Percentiles rank a stretch among this genome's conserved stretches.
Conservation (phyloP, 768 basidiomycete genomes). For the Tricholoma hemisulphureum region DNA sequence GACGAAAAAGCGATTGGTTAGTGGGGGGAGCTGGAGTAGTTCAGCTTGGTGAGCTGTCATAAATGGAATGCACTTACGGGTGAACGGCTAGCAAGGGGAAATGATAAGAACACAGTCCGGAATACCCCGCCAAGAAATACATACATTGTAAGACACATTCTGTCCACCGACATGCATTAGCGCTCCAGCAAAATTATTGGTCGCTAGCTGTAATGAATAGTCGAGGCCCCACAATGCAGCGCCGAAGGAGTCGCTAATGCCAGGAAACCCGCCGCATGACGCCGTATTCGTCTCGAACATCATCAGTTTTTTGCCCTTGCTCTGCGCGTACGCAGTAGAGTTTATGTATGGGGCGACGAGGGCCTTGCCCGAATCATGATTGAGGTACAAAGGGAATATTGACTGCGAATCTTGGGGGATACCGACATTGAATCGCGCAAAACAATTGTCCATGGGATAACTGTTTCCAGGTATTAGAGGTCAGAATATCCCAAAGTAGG, state of each 20-base stretch:
- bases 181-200: constrained; percentile 49
- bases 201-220: constrained; percentile 57
- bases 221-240: constrained; percentile 66
- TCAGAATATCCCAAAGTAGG: constrained; percentile 10
- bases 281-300: constrained; percentile 76
- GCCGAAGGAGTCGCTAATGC: constrained; percentile 60
- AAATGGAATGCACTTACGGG: constrained; percentile 39
- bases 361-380: constrained; percentile 51
- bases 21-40: constrained; percentile 47
- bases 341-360: constrained; percentile 54
- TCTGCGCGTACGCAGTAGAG: constrained; percentile 44
- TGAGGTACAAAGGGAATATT: constrained; percentile 57
- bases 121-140: constrained; percentile 16
- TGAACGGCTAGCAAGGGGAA: constrained; percentile 56
- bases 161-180: constrained; percentile 61
- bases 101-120: constrained; percentile 37
- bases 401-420: constrained; percentile 41
- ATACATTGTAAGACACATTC: constrained; percentile 63
- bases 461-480: constrained; percentile 34
- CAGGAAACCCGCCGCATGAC: constrained; percentile 66
- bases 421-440: constrained; percentile 47
- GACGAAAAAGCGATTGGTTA: constrained; percentile 54
- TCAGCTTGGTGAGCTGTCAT: neutral
- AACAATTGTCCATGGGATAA: constrained; percentile 64
- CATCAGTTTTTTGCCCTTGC: constrained; percentile 43